Evolutionary conservation across 345 rosid species (phyloP).

Genomic region (Populus davidiana): DNA sequence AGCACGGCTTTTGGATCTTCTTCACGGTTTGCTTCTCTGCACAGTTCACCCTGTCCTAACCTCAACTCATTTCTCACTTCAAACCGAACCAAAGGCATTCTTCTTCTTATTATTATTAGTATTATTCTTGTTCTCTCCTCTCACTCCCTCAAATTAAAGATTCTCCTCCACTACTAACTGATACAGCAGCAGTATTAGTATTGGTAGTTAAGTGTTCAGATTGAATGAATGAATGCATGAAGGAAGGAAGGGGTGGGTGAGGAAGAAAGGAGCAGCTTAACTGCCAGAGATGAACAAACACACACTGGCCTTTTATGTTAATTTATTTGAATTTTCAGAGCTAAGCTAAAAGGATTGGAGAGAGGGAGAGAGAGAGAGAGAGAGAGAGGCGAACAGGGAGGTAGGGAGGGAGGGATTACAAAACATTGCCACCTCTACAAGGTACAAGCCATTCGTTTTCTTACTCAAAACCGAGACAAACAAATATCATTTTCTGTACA

Average conservation of each 20-base stretch:
- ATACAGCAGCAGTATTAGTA: neutral
- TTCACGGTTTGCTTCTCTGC: slow-evolving; percentile 50
- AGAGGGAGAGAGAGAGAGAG: neutral
- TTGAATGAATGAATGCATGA: slow-evolving; percentile 12
- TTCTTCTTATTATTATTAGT: neutral
- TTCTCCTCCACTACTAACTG: neutral
- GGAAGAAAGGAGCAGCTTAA: slow-evolving; percentile 69
- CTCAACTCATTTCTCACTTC: slow-evolving; percentile 66
- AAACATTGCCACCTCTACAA: slow-evolving; percentile 79
- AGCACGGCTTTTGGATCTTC: slow-evolving; percentile 83
- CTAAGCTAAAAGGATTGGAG: neutral
- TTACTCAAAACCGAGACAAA: neutral
- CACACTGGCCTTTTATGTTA: neutral
- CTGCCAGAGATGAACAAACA: slow-evolving; percentile 33
- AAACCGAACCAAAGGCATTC: slow-evolving; percentile 76
- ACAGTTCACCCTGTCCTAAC: slow-evolving; percentile 53
- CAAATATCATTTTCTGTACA: neutral
- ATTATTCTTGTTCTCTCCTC: neutral
- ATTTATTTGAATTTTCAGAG: too few relatives aligned
- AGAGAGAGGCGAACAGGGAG: neutral
- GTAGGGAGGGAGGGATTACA: slow-evolving; percentile 13
- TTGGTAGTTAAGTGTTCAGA: neutral
- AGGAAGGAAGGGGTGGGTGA: slow-evolving; percentile 36
- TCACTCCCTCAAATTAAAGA: neutral
- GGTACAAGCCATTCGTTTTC: slow-evolving; percentile 65